phyloP scores from a whole-genome alignment of 2,329 filamentous ascomycete species.

The Lithohypha guttulata region DNA sequence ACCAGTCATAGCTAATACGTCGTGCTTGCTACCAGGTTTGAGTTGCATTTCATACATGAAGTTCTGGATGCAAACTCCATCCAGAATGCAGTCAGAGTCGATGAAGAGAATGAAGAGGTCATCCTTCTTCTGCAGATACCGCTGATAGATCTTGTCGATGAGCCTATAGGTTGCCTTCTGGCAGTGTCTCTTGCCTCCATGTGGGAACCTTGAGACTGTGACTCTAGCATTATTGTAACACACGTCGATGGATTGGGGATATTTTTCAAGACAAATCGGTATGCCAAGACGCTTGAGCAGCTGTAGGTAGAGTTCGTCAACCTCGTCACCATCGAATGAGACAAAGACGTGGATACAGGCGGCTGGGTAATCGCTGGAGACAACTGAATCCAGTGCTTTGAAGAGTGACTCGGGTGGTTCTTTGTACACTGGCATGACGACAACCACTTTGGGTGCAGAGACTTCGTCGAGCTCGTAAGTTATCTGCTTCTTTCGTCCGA shows the following conservation, averaged over 20 bases:
- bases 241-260: conserved; percentile 84
- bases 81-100: conserved; percentile 91
- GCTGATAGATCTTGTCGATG: conserved; percentile 82
- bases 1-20: conserved; percentile 96
- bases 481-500: conserved; percentile 71
- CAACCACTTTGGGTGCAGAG: conserved; percentile 83
- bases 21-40: conserved; percentile 78
- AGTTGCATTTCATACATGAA: conserved; percentile 99
- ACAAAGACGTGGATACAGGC: conserved; percentile 90
- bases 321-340: conserved; percentile 83
- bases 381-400: conserved; percentile 79
- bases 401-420: conserved; percentile 77
- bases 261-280: conserved; percentile 61
- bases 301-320: conserved; percentile 79
- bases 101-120: conserved; percentile 94
- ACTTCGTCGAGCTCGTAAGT: conserved; percentile 74
- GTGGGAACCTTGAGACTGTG: conserved; percentile 82
- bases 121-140: conserved; percentile 78
- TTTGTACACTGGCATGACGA: conserved; percentile 95
- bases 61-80: conserved; percentile 84
- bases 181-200: conserved; percentile 87
- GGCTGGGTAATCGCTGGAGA: conserved; percentile 85
- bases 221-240: conserved; percentile 71
- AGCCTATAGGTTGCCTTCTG: conserved; percentile 89
- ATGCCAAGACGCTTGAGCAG: conserved; percentile 79